Conservation (phyloP, 2,329 filamentous ascomycete species). For the Nothopassalora personata region DNA sequence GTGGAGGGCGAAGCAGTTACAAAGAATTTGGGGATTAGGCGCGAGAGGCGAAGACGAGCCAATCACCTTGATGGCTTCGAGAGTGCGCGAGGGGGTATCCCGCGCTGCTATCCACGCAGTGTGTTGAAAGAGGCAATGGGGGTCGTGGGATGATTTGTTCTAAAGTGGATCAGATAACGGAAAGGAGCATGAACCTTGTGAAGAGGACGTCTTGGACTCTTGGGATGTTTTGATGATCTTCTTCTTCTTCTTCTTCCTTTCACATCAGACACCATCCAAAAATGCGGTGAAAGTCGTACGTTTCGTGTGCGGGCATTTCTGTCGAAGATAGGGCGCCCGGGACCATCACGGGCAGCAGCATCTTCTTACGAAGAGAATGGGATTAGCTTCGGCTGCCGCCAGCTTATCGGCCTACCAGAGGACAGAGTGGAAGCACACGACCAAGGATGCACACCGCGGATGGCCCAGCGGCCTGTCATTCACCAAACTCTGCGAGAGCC, state of each 20-base stretch:
- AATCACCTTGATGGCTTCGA: conserved; percentile 17
- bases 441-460: conserved; percentile 3
- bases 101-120: not conserved
- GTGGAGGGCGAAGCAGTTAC: not conserved
- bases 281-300: conserved; percentile 4
- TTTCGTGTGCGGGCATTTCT: not conserved
- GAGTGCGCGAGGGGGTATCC: not conserved
- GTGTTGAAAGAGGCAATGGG: conserved; percentile 6
- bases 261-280: not conserved
- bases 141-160: conserved; percentile 9
- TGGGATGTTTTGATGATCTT: not conserved
- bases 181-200: conserved; percentile 3
- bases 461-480: not conserved
- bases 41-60: conserved; percentile 7
- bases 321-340: not conserved
- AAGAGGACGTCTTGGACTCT: not conserved
- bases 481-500: not conserved
- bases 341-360: not conserved
- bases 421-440: not conserved
- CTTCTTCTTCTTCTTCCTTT: not conserved
- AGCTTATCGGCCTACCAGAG: conserved; percentile 6
- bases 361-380: not conserved
- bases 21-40: not conserved
- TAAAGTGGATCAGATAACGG: not conserved
- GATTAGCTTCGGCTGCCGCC: not conserved